Evolutionary conservation across 2,329 filamentous ascomycete species (phyloP), one percentile per base, ranked within the genome.

Genomic region (Zasmidium citrigriseum): DNA sequence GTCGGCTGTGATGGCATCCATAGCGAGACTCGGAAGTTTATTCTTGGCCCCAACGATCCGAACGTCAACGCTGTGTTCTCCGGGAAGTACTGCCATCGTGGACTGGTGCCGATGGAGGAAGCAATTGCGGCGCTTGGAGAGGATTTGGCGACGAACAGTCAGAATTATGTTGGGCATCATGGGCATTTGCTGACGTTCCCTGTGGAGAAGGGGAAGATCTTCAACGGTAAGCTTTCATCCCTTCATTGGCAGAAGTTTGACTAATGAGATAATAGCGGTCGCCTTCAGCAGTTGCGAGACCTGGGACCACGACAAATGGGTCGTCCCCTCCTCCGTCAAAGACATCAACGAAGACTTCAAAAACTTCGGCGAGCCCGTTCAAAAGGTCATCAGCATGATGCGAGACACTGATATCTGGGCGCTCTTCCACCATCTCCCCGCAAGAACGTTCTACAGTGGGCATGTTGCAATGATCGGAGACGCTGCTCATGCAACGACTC

Each of bases 181-280:
- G 83, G 80, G 0, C 86, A 88, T 68, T 65, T 82, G 9, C 73
- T 87, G 20, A 86, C 81, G 0, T 87, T 87, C 65, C 82, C 85
- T 0, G 57, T 66, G 24, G 58, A 57, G 44, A 54, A 65, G 16
- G 63, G 63, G 14, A 57, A 49, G 2, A 57, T 49, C 3, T 59
- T 62, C 58, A 65, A 65, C n/a, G 61, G 49, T 41, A 24, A 52
- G 49, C 47, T 10, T 12, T 27, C 11, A 20, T n/a, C 11, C 10
- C 10, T 14, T 48, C 7, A 50, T 5, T 27, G 7, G 22, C 18
- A 4, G 27, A 29, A 34, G 4, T 29, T 41, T 7, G 18, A 21
- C 27, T 52, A 20, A 52, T 20, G n/a, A 4, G n/a, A 14, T 9
- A 11, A 29, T 20, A 20, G 49, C 58, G 14, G 63, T 65, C 5